phyloP scores from a whole-genome alignment of 768 basidiomycete genomes.

The Auricularia cornea region DNA sequence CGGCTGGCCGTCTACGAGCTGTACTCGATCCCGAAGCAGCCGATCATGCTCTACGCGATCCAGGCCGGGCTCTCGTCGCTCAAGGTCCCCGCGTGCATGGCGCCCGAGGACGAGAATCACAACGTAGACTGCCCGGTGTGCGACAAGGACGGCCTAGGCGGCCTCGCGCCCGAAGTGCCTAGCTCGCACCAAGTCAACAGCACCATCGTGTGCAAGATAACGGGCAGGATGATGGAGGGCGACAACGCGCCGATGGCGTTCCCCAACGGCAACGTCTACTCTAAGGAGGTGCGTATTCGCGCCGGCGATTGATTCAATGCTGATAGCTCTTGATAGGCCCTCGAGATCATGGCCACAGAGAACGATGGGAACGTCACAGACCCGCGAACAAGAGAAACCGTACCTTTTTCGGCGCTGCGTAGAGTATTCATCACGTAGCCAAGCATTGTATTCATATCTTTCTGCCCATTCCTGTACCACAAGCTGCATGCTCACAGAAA shows the following conservation, averaged over 20 bases:
- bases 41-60: conserved; percentile 77
- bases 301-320: not conserved
- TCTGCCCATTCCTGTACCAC: too few species aligned
- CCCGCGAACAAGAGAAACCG: conserved; percentile 61
- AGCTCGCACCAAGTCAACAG: conserved; percentile 92
- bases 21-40: conserved; percentile 80
- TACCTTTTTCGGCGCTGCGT: conserved; percentile 55
- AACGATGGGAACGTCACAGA: conserved; percentile 77
- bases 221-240: conserved; percentile 90
- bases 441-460: too few species aligned
- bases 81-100: conserved; percentile 78
- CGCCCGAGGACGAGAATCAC: conserved; percentile 31
- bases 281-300: conserved; percentile 64
- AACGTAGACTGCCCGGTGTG: conserved; percentile 92
- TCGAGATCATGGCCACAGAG: conserved; percentile 79
- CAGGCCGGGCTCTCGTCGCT: conserved; percentile 89
- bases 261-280: conserved; percentile 87
- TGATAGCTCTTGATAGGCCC: conserved; percentile 41
- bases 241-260: conserved; percentile 90
- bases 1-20: conserved; percentile 79
- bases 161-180: conserved; percentile 79
- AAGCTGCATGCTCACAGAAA: too few species aligned
- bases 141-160: conserved; percentile 59
- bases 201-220: conserved; percentile 87
- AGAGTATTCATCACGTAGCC: conserved; percentile 84